Evolutionary conservation across 345 rosid genomes (phyloP).

Genomic region (Viola odorata): DNA sequence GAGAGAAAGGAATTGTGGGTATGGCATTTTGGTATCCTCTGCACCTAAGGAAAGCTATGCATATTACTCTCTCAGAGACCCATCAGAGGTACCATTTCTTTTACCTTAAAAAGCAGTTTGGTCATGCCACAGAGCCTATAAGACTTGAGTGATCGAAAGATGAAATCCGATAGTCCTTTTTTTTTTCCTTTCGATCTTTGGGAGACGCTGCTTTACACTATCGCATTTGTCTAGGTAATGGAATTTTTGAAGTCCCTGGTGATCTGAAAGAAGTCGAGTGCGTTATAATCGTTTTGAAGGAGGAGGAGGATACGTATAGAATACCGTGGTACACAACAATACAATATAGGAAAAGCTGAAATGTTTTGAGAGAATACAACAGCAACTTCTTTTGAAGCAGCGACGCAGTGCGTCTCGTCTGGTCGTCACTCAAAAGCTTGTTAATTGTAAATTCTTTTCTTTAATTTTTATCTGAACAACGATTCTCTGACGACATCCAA

Average conservation of each 20-base stretch:
- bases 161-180: background rate
- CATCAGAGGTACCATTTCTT: conserved; percentile 59
- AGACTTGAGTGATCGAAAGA: background rate
- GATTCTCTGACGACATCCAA: conserved; percentile 7
- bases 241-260: conserved; percentile 73
- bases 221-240: conserved; percentile 54
- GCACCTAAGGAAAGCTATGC: conserved; percentile 79
- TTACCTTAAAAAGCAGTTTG: background rate
- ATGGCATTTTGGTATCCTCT: conserved; percentile 78
- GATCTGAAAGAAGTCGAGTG: conserved; percentile 58
- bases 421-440: conserved; percentile 18
- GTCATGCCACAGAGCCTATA: no score
- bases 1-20: conserved; percentile 66
- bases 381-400: conserved; percentile 24
- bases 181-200: no score
- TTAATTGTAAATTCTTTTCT: conserved; percentile 37
- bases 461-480: background rate
- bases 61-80: conserved; percentile 72
- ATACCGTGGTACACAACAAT: conserved; percentile 7
- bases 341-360: conserved; percentile 1
- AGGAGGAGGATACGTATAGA: conserved; percentile 2
- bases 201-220: background rate
- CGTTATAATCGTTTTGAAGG: conserved; percentile 15
- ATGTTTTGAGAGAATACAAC: conserved; percentile 7
- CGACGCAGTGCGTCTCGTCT: background rate